Conservation (phyloP, 2,329 filamentous ascomycete genomes). For the Claviceps monticola region DNA sequence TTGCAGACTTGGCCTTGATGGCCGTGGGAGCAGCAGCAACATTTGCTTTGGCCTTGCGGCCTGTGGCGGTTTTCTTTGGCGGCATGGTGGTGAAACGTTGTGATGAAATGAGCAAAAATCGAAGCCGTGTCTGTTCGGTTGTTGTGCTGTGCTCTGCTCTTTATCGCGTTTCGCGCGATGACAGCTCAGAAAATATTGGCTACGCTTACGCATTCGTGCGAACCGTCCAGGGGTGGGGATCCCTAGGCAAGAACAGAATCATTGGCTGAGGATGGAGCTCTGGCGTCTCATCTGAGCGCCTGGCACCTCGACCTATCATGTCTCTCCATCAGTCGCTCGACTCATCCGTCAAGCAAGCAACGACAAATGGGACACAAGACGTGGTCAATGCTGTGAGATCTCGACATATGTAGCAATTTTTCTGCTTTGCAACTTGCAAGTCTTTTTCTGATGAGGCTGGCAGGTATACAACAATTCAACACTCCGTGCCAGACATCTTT, state of each 20-base stretch:
- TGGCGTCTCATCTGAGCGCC: background rate
- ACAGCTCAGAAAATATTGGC: background rate
- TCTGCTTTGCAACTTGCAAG: too few species aligned
- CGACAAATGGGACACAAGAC: too few species aligned
- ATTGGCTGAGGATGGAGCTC: background rate
- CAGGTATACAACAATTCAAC: too few species aligned
- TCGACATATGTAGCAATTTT: too few species aligned
- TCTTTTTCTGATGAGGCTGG: too few species aligned
- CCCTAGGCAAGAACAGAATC: too few species aligned
- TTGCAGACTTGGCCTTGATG: constrained; percentile 2
- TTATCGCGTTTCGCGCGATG: background rate
- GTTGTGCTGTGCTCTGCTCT: background rate
- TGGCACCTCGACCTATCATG: background rate
- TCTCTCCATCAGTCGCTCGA: too few species aligned
- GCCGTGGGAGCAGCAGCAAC: background rate
- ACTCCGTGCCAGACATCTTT: too few species aligned
- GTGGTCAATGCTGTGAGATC: too few species aligned
- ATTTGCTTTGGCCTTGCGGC: constrained; percentile 1
- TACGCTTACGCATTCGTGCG: too few species aligned
- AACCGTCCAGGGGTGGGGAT: too few species aligned
- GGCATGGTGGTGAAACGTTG: constrained; percentile 1
- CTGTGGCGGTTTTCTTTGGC: constrained; percentile 4
- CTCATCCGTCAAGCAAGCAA: too few species aligned
- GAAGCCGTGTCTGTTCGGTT: background rate
- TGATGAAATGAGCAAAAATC: background rate